Evolutionary conservation across 2,329 filamentous ascomycete genomes (phyloP).

Genomic region (Helotiales sp.): DNA sequence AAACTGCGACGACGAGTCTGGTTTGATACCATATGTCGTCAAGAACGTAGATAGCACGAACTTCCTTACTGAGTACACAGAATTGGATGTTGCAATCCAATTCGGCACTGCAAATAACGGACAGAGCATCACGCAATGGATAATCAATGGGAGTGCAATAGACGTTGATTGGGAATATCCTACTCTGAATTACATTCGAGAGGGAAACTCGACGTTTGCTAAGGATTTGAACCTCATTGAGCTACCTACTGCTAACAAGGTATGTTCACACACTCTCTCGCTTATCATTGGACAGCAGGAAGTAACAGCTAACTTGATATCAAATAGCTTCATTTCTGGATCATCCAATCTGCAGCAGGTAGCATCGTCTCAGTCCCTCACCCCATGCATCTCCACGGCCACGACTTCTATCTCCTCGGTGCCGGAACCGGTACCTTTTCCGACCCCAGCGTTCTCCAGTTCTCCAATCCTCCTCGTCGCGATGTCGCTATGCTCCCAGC

Average conservation of each 20-base stretch:
- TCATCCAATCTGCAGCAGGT: too few species aligned
- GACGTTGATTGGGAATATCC: constrained; percentile 44
- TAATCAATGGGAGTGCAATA: constrained; percentile 28
- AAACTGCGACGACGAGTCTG: constrained; percentile 6
- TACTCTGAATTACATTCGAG: constrained; percentile 37
- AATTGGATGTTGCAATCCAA: background rate
- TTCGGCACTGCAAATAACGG: background rate
- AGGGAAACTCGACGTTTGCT: constrained; percentile 1
- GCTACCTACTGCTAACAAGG: constrained; percentile 15
- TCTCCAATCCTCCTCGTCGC: background rate
- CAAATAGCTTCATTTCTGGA: too few species aligned
- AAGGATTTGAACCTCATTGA: constrained; percentile 10
- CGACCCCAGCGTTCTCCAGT: constrained; percentile 15
- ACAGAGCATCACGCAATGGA: constrained; percentile 1
- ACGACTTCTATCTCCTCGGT: constrained; percentile 45
- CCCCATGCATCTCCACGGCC: constrained; percentile 48
- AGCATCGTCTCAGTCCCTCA: constrained; percentile 32
- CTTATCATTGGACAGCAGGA: too few species aligned
- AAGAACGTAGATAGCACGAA: constrained; percentile 1
- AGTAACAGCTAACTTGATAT: too few species aligned
- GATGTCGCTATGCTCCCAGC: constrained; percentile 48
- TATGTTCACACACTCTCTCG: too few species aligned
- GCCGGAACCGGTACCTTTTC: constrained; percentile 11
- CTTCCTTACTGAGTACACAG: background rate
- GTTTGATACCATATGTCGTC: constrained; percentile 12